Conservation (phyloP, 805 yeast species). For the Zygosaccharomyces siamensis region DNA sequence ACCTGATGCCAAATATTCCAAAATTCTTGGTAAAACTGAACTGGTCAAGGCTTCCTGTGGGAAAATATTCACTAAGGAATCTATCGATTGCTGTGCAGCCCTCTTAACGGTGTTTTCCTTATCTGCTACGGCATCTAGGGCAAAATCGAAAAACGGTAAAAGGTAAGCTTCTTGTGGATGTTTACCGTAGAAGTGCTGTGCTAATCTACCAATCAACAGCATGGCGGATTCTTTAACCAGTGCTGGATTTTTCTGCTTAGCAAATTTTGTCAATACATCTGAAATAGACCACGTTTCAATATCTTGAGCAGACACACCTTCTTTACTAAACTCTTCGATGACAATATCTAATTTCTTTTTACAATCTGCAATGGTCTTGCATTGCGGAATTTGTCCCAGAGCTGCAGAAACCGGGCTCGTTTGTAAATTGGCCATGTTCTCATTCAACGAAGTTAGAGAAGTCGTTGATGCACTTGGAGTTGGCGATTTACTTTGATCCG, state of each 20-base stretch:
- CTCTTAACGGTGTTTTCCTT: conserved; percentile 83
- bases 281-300: conserved; percentile 62
- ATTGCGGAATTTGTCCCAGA: conserved; percentile 37
- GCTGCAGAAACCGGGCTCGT: conserved; percentile 61
- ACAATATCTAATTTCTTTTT: conserved; percentile 37
- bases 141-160: conserved; percentile 54
- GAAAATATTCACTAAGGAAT: conserved; percentile 61
- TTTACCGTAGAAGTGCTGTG: conserved; percentile 58
- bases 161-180: conserved; percentile 75
- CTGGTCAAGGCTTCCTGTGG: conserved; percentile 76
- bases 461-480: conserved; percentile 57
- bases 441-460: conserved; percentile 66
- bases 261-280: conserved; percentile 59
- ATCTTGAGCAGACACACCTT: conserved; percentile 29
- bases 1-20: conserved; percentile 63
- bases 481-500: conserved; percentile 34
- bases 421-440: conserved; percentile 62
- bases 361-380: conserved; percentile 35
- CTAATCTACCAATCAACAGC: conserved; percentile 53
- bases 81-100: conserved; percentile 77
- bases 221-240: conserved; percentile 74
- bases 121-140: conserved; percentile 73
- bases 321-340: conserved; percentile 43
- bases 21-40: conserved; percentile 56
- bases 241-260: conserved; percentile 69